Conservation (phyloP, 2,329 filamentous ascomycete genomes). For the Onygenales sp. region DNA sequence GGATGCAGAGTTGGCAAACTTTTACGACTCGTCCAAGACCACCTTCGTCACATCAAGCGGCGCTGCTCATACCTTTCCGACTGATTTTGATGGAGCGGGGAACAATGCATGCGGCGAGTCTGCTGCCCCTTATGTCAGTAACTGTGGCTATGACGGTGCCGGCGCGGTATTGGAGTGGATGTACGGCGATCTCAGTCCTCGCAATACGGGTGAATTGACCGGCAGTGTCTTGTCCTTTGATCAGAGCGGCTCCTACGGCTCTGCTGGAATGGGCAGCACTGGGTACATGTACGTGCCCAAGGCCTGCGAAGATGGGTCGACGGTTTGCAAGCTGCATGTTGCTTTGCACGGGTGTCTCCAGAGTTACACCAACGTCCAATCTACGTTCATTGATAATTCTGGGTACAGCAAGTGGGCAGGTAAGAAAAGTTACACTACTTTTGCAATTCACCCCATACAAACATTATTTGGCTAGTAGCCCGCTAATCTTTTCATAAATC, state of each 20-base stretch:
- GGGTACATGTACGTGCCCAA: slow-evolving; percentile 12
- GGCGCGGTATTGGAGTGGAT: slow-evolving; percentile 11
- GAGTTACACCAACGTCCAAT: no score
- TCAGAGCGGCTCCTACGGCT: slow-evolving; percentile 9
- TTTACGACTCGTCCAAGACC: slow-evolving; percentile 4
- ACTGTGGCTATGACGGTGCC: slow-evolving; percentile 14
- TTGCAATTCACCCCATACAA: no score
- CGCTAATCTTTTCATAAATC: no score
- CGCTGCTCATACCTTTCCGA: slow-evolving; percentile 12
- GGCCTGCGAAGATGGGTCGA: slow-evolving; percentile 4
- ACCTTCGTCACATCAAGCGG: slow-evolving; percentile 7
- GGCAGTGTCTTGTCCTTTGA: slow-evolving; percentile 8
- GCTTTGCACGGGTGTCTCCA: no score
- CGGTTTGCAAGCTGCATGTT: slow-evolving; percentile 3
- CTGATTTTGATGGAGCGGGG: slow-evolving; percentile 10
- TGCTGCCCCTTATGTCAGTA: slow-evolving; percentile 10
- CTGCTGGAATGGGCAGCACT: slow-evolving; percentile 10
- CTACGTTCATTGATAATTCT: no score
- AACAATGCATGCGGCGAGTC: slow-evolving; percentile 9
- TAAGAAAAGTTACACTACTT: no score
- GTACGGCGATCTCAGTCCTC: slow-evolving; percentile 7
- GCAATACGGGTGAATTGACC: slow-evolving; percentile 5
- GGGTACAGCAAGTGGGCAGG: no score
- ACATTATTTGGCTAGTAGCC: no score
- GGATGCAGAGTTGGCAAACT: slow-evolving; percentile 5